phyloP scores from a whole-genome alignment of 2,329 filamentous ascomycete species.

The Colletotrichum magnum region DNA sequence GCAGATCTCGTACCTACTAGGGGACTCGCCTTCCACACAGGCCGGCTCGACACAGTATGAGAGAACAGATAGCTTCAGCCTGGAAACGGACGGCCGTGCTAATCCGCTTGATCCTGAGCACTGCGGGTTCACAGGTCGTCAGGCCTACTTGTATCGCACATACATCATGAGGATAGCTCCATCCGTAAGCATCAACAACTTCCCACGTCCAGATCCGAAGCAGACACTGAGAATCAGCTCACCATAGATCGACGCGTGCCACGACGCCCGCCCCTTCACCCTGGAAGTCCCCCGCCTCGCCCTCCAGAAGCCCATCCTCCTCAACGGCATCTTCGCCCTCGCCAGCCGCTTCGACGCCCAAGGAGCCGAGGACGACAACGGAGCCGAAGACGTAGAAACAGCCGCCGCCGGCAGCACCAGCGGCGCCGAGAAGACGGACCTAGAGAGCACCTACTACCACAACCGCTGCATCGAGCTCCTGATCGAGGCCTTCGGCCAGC shows the following conservation, averaged over 20 bases:
- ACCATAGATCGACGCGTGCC: slow-evolving; percentile 29
- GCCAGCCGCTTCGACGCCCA: slow-evolving; percentile 60
- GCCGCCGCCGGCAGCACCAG: slow-evolving; percentile 39
- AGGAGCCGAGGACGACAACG: slow-evolving; percentile 47
- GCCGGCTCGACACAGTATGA: slow-evolving; percentile 9
- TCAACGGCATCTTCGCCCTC: slow-evolving; percentile 62
- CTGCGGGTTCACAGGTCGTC: slow-evolving; percentile 27
- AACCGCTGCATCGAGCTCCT: slow-evolving; percentile 61
- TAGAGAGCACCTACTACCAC: slow-evolving; percentile 59
- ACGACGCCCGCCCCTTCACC: slow-evolving; percentile 54
- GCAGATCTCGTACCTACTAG: slow-evolving; percentile 30
- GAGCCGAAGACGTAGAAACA: slow-evolving; percentile 50
- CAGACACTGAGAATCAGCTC: background rate
- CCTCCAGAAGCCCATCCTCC: slow-evolving; percentile 60
- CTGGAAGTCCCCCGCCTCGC: slow-evolving; percentile 62
- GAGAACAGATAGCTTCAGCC: slow-evolving; percentile 1
- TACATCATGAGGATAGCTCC: slow-evolving; percentile 35
- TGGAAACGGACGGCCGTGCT: background rate
- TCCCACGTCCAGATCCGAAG: background rate
- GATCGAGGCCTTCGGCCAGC: slow-evolving; percentile 59
- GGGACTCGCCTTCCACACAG: slow-evolving; percentile 23
- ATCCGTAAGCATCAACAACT: slow-evolving; percentile 8
- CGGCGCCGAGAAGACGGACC: slow-evolving; percentile 48
- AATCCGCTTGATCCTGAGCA: slow-evolving; percentile 3
- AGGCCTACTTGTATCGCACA: slow-evolving; percentile 33